These are phyloP conservation scores for Rhododendron simsii DNA, from an alignment of 148 eudicot genomes.

Conservation along the genomic window DNA sequence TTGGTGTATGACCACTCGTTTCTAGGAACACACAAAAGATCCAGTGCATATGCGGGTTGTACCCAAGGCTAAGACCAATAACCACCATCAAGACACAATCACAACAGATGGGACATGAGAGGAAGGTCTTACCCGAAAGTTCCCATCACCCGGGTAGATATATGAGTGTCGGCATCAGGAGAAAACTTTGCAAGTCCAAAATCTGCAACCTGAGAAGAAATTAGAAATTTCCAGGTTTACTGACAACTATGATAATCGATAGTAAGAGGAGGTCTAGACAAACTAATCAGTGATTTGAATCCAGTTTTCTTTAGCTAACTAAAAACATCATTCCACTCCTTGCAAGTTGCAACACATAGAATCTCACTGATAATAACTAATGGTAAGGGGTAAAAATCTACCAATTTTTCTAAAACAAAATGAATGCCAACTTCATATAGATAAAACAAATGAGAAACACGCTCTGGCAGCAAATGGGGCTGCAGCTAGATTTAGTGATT, in stretches of 20 bases:
- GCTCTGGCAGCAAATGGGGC: neutral
- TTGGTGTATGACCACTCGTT: neutral
- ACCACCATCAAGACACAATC: neutral
- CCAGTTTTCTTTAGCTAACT: neutral
- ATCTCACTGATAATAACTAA: neutral
- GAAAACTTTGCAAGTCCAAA: slow-evolving; percentile 92
- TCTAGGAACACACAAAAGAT: neutral
- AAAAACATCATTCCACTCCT: neutral
- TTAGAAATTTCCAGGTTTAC: neutral
- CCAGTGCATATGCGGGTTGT: neutral
- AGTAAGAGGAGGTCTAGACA: neutral
- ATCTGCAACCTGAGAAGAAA: slow-evolving; percentile 79
- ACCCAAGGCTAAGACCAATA: neutral
- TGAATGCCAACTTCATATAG: neutral
- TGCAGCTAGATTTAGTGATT: neutral
- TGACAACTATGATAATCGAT: neutral
- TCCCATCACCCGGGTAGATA: slow-evolving; percentile 97
- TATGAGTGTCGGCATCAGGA: slow-evolving; percentile 76
- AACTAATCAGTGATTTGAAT: neutral
- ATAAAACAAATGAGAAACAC: neutral
- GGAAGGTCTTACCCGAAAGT: slow-evolving; percentile 76
- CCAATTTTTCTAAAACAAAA: neutral
- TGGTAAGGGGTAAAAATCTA: neutral
- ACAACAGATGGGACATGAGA: neutral
- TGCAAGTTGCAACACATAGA: neutral